Evolutionary conservation across 2,329 filamentous ascomycete species (phyloP).

Genomic region (Bipolaris oryzae): DNA sequence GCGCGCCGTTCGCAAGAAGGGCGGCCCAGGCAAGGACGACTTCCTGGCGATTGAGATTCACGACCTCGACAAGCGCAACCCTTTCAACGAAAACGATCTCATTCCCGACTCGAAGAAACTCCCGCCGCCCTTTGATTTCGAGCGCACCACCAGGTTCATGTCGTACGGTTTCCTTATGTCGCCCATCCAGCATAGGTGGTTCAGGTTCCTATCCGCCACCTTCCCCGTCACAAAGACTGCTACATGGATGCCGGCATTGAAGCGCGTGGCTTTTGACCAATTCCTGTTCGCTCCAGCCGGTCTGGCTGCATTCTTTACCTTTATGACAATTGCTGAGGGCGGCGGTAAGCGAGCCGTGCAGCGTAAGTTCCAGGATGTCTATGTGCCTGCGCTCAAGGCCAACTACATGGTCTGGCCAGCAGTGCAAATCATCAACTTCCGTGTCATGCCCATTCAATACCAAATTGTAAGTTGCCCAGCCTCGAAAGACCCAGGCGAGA

Average conservation of each 20-base stretch:
- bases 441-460: constrained; percentile 91
- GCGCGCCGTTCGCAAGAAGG: constrained; percentile 70
- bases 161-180: constrained; percentile 97
- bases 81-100: constrained; percentile 67
- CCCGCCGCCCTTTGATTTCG: constrained; percentile 91
- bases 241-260: constrained; percentile 77
- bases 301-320: constrained; percentile 88
- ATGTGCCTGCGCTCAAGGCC: constrained; percentile 89
- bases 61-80: constrained; percentile 82
- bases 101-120: constrained; percentile 66
- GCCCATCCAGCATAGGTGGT: constrained; percentile 95
- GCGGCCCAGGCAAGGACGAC: constrained; percentile 68
- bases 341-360: constrained; percentile 79
- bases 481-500: not conserved
- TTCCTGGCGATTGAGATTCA: constrained; percentile 84
- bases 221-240: constrained; percentile 82
- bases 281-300: constrained; percentile 89
- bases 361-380: constrained; percentile 91
- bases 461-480: constrained; percentile 75
- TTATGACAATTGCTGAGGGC: constrained; percentile 95
- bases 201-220: constrained; percentile 77
- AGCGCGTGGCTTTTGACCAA: constrained; percentile 91
- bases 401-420: constrained; percentile 96
- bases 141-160: constrained; percentile 93
- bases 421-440: constrained; percentile 96